Percentiles rank a stretch among this genome's conserved stretches.
Conservation (phyloP, 1,284 basidiomycete species). For the Rhizoctonia solani region DNA sequence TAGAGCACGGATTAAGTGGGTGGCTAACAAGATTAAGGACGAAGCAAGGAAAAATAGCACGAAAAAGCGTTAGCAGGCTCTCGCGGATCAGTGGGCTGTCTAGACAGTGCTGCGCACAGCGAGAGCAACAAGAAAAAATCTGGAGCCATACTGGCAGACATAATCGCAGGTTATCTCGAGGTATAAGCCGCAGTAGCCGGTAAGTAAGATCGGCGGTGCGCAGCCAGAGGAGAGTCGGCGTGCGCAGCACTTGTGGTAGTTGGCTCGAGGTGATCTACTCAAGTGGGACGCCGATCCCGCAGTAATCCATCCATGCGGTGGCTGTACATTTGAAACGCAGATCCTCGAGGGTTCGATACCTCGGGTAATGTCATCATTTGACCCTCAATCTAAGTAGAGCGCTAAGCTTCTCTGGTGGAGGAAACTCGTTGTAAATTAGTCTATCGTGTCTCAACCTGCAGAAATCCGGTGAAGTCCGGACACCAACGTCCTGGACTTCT, state of each 20-base stretch:
- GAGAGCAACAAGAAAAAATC: neutral
- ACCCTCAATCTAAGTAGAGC: neutral
- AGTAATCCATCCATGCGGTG: conserved; percentile 25
- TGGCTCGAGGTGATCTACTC: neutral
- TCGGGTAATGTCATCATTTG: neutral
- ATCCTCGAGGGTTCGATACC: too few species aligned
- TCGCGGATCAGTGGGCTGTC: neutral
- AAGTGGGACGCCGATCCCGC: conserved; percentile 22
- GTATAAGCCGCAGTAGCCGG: conserved; percentile 15
- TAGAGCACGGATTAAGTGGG: conserved; percentile 6
- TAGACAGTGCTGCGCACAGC: neutral
- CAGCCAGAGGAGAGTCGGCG: neutral
- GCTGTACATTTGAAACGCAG: conserved; percentile 19
- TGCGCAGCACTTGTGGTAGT: conserved; percentile 7
- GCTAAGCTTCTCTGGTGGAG: neutral
- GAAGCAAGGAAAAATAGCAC: neutral
- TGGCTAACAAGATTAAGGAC: neutral
- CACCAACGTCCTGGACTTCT: conserved; percentile 1
- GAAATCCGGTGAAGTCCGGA: conserved; percentile 5
- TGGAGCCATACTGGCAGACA: neutral
- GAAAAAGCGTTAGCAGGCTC: neutral
- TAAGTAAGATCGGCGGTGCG: conserved; percentile 13
- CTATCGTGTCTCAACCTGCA: neutral
- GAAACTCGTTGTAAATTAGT: neutral
- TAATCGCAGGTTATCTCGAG: neutral